Evolutionary conservation across 148 eudicot genomes (phyloP).

Genomic region (Polygonum maritimum): DNA sequence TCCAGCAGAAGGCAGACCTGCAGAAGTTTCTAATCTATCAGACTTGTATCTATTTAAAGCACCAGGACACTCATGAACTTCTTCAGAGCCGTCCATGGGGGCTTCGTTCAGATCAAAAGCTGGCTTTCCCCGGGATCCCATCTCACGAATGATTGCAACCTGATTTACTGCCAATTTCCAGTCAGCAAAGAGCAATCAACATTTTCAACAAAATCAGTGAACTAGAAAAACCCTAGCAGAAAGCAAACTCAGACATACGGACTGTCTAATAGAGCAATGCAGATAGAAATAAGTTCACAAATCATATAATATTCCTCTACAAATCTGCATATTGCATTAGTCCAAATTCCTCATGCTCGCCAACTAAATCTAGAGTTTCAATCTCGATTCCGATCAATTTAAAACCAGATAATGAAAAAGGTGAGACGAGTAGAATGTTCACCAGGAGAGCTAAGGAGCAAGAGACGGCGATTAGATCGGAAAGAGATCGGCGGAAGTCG

Average conservation of each 20-base stretch:
- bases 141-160: slow-evolving; percentile 40
- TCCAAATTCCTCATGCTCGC: neutral
- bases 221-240: neutral
- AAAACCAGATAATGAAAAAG: neutral
- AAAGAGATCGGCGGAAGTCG: neutral
- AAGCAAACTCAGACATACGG: neutral
- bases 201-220: neutral
- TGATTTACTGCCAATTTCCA: neutral
- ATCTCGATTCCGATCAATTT: neutral
- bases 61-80: slow-evolving; percentile 35
- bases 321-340: neutral
- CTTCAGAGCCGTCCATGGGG: slow-evolving; percentile 70
- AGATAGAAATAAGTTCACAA: neutral
- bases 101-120: slow-evolving; percentile 82
- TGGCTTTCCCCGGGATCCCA: slow-evolving; percentile 79
- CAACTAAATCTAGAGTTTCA: neutral
- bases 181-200: neutral
- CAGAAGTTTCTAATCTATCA: slow-evolving; percentile 42
- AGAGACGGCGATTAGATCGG: neutral
- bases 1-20: slow-evolving; percentile 32
- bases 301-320: neutral
- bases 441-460: neutral
- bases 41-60: slow-evolving; percentile 47
- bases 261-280: neutral
- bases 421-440: too few relatives aligned